Evolutionary conservation across 1,284 basidiomycete genomes (phyloP).

Genomic region (Ganoderma leucocontextum): DNA sequence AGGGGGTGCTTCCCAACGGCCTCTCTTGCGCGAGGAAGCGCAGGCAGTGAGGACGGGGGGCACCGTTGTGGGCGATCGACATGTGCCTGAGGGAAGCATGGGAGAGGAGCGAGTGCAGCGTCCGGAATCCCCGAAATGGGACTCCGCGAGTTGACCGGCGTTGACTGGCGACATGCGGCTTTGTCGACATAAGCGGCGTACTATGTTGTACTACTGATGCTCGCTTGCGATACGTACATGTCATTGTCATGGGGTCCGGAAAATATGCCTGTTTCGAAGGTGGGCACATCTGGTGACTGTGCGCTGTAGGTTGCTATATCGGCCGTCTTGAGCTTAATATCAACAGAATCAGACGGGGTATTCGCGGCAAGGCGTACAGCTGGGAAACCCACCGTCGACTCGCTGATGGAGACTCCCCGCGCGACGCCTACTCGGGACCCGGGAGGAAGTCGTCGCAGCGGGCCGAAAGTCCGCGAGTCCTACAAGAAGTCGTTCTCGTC

Average conservation of each 20-base stretch:
- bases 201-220: not conserved
- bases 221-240: too few relatives aligned
- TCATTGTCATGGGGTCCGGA: not conserved
- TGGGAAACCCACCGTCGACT: conserved; percentile 2
- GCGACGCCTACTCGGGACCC: not conserved
- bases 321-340: conserved; percentile 6
- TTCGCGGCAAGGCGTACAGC: not conserved
- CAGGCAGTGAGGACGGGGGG: conserved; percentile 19
- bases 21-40: conserved; percentile 20
- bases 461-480: conserved; percentile 21
- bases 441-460: conserved; percentile 7
- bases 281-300: conserved; percentile 2
- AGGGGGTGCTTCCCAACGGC: conserved; percentile 22
- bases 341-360: conserved; percentile 3
- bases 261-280: not conserved
- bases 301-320: not conserved
- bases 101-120: conserved; percentile 12
- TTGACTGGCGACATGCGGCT: not conserved
- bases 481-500: conserved; percentile 7
- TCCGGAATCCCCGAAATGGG: conserved; percentile 21
- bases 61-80: conserved; percentile 22
- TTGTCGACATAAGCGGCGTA: not conserved
- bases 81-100: conserved; percentile 28
- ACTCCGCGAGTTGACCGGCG: conserved; percentile 26
- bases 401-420: not conserved